Evolutionary conservation across 345 rosid genomes (phyloP).

Genomic region (Litchi chinensis): DNA sequence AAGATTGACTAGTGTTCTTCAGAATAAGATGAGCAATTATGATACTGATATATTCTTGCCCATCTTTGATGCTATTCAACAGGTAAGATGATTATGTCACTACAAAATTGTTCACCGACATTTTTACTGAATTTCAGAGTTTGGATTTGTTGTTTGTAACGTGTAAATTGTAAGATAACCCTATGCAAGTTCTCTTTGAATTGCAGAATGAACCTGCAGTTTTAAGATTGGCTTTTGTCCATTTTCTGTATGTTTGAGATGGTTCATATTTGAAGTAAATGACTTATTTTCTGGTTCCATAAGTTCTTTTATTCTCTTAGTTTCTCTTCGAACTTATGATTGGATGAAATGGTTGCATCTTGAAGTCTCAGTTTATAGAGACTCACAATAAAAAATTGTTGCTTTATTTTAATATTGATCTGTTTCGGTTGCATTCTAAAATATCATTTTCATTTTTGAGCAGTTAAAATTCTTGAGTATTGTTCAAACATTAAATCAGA

Average conservation of each 20-base stretch:
- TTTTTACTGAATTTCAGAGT: neutral
- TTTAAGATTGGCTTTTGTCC: neutral
- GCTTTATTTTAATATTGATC: neutral
- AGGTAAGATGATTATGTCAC: conserved; percentile 41
- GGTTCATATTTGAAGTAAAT: neutral
- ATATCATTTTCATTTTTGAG: neutral
- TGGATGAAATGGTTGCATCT: neutral
- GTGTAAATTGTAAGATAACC: neutral
- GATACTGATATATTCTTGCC: conserved; percentile 97
- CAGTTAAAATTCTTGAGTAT: neutral
- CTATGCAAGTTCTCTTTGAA: neutral
- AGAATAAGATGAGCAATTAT: conserved; percentile 97
- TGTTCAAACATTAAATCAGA: neutral
- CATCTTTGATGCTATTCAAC: conserved; percentile 83
- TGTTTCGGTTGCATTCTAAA: neutral
- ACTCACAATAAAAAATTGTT: neutral
- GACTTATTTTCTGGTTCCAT: neutral
- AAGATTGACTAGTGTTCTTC: conserved; percentile 88
- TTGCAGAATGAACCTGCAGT: neutral
- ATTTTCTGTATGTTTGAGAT: neutral
- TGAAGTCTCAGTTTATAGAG: neutral
- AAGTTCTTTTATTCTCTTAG: neutral
- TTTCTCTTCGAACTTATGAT: neutral
- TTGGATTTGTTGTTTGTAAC: neutral
- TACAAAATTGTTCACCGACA: neutral